Percentiles rank a stretch among this genome's conserved stretches.
phyloP scores from a whole-genome alignment of 2,329 filamentous ascomycete genomes.

The Xylaria sp. region DNA sequence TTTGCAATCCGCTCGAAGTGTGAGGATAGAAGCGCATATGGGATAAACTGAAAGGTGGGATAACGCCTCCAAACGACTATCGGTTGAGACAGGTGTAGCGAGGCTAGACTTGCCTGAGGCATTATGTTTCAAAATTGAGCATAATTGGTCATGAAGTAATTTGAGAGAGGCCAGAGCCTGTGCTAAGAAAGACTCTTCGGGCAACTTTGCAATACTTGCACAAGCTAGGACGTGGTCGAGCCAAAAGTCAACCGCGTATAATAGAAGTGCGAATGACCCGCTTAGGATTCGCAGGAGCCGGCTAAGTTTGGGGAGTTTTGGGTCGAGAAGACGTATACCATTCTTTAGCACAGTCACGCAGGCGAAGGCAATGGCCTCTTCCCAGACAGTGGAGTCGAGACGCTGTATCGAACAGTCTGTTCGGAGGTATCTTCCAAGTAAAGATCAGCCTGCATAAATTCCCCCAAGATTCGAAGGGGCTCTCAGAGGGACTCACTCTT shows the following conservation, averaged over 20 bases:
- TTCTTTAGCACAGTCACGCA: slow-evolving; percentile 9
- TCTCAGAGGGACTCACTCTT: slow-evolving; percentile 8
- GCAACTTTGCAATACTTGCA: neutral
- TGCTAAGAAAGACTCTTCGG: slow-evolving; percentile 6
- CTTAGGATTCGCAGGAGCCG: neutral
- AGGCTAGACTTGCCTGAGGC: neutral
- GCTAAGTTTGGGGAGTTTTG: neutral
- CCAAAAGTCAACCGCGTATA: slow-evolving; percentile 15
- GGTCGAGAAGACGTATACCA: slow-evolving; percentile 11
- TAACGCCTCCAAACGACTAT: neutral
- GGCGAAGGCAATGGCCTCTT: slow-evolving; percentile 5
- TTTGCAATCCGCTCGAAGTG: slow-evolving; percentile 1
- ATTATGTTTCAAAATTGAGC: neutral
- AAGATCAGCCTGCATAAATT: neutral
- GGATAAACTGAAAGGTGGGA: slow-evolving; percentile 4
- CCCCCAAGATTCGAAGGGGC: too few relatives aligned
- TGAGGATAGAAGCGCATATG: neutral
- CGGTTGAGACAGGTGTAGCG: neutral
- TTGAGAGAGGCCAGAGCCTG: neutral
- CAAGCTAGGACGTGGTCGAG: slow-evolving; percentile 6
- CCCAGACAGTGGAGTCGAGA: neutral
- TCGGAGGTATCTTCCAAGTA: slow-evolving; percentile 1
- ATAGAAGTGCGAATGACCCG: slow-evolving; percentile 9
- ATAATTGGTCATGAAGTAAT: neutral
- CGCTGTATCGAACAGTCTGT: neutral